Evolutionary conservation across 257 asterid genomes (phyloP).

Genomic region (Solanum pinnatisectum): DNA sequence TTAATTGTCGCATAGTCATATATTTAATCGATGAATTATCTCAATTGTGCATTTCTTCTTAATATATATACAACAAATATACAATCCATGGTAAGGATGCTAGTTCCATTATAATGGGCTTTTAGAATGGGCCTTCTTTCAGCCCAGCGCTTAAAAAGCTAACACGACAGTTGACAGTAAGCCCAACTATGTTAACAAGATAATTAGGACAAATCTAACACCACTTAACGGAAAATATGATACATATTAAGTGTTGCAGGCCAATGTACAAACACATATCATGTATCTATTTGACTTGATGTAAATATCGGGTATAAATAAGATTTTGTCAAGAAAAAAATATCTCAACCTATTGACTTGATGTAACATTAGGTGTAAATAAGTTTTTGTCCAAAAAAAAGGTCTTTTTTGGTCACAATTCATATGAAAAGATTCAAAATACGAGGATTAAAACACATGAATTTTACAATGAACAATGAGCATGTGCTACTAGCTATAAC

Average conservation of each 20-base stretch:
- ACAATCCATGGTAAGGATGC: background rate
- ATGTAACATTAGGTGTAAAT: background rate
- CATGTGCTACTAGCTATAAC: background rate
- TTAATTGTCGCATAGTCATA: background rate
- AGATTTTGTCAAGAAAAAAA: background rate
- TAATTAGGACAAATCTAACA: background rate
- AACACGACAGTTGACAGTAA: background rate
- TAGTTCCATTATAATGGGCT: background rate
- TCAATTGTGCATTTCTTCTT: background rate
- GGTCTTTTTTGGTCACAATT: rapidly evolving
- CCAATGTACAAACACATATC: background rate
- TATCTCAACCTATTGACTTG: background rate
- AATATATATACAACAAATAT: background rate
- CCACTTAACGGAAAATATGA: background rate
- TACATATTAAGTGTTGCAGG: background rate
- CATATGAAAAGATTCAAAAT: background rate
- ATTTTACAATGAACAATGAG: background rate
- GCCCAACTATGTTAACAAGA: background rate
- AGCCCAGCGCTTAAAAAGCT: background rate
- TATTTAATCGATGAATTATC: background rate
- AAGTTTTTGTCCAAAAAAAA: background rate
- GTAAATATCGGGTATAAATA: background rate
- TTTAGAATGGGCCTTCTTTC: background rate
- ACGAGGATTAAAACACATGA: background rate
- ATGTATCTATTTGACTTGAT: background rate